Conservation (phyloP, 2,329 filamentous ascomycete genomes). For the Stagonosporopsis vannaccii region DNA sequence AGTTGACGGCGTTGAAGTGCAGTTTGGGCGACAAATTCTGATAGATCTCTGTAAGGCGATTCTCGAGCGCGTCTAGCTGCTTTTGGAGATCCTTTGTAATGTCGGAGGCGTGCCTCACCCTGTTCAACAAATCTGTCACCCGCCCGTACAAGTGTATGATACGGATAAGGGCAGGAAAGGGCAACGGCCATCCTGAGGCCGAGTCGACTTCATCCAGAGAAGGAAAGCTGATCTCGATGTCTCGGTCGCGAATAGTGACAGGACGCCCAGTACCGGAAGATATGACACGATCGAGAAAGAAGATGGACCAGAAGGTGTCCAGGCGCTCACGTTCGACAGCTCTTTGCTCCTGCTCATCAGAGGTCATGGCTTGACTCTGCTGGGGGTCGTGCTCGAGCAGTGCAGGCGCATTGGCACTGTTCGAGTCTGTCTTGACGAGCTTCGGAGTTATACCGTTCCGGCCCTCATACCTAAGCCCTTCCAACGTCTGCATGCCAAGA, state of each 20-base stretch:
- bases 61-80: conserved; percentile 78
- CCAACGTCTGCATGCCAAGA: conserved; percentile 80
- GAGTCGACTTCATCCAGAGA: conserved; percentile 60
- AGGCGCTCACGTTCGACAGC: conserved; percentile 81
- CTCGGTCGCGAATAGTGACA: conserved; percentile 82
- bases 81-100: conserved; percentile 77
- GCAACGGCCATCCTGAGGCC: conserved; percentile 73
- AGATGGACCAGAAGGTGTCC: conserved; percentile 90
- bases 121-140: conserved; percentile 84
- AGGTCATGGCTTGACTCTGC: conserved; percentile 49
- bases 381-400: conserved; percentile 57
- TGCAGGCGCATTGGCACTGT: conserved; percentile 58
- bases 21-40: conserved; percentile 77
- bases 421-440: conserved; percentile 55
- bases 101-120: conserved; percentile 75
- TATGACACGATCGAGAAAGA: conserved; percentile 85
- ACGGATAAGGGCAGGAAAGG: conserved; percentile 80
- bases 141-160: conserved; percentile 87
- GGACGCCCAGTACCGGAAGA: conserved; percentile 86
- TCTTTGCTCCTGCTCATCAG: conserved; percentile 60
- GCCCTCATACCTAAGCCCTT: conserved; percentile 71
- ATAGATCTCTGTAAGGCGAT: conserved; percentile 76
- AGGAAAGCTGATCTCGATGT: conserved; percentile 80
- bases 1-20: conserved; percentile 86
- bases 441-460: conserved; percentile 64